Evolutionary conservation across 495 filamentous ascomycete genomes (phyloP), one percentile per base, ranked within the genome.

Genomic region (Neurospora sp.): DNA sequence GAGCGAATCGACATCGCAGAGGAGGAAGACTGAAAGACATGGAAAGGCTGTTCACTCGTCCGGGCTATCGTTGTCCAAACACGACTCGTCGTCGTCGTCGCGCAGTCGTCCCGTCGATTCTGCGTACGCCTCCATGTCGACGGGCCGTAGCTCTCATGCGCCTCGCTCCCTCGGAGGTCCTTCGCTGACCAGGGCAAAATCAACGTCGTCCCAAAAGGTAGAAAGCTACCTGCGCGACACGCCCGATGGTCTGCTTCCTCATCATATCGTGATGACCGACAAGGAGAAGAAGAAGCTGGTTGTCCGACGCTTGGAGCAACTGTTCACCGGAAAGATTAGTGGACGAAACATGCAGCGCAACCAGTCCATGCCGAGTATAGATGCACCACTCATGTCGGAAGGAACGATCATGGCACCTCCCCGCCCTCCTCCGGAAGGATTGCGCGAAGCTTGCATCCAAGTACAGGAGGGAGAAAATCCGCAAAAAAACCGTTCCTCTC

Each of bases 121-220:
- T 8, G 92, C 88, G 7, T 93, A 94, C 81, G 90, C 87, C 7
- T 93, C 92, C 39, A 87, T 92, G 84, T 90, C 91, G 5, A 84
- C 81, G 4, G 88, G 87, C 0, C 84, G 71, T 4, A 78, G 74
- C 68, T 77, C 77, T 12, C 68, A 79, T 35, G 77, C 72, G 1
- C 74, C 83, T 3, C 80, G 83, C 69, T 80, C 83, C 0, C 71
- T 76, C 37, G 74, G 72, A 37, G 75, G 69, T 35, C 73, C 73
- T 16, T 78, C 74, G n/a, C 70, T 69, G 14, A 72, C 69, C 68
- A 72, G 39, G 77, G 71, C 65, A 78, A 79, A 73, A 75, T 75
- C 39, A 74, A 77, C 71, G 45, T 40, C 80, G 18, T 82, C 87
- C 22, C 85, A 87, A 61, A 88, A 87, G 39, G 83, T 90, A 12